A percentile compares a stretch with the other conserved stretches of the same genome.
phyloP scores from a whole-genome alignment of 1,139 yeast genomes.

The Yueomyces sp. region DNA sequence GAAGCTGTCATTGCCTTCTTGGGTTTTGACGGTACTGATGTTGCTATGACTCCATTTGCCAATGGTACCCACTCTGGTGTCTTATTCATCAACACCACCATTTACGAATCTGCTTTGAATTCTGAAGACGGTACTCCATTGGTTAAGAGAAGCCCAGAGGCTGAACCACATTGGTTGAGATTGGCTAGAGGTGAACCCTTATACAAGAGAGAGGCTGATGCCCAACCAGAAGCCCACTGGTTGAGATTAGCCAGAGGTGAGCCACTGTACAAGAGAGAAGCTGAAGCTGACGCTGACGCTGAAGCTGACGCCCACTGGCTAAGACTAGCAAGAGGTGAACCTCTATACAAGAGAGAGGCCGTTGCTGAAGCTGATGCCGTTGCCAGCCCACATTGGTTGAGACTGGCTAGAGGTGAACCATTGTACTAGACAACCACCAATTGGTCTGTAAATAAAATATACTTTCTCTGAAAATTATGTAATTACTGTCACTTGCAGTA shows the following conservation, averaged over 20 bases:
- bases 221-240: slow-evolving; percentile 22
- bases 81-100: slow-evolving; percentile 19
- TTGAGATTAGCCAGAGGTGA: slow-evolving; percentile 15
- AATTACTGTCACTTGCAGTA: too few species aligned
- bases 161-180: slow-evolving; percentile 13
- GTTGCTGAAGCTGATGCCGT: slow-evolving; percentile 6
- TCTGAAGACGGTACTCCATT: slow-evolving; percentile 5
- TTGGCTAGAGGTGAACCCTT: slow-evolving; percentile 8
- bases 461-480: too few species aligned
- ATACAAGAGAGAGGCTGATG: slow-evolving; percentile 13
- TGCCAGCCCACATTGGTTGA: slow-evolving; percentile 14
- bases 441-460: too few species aligned
- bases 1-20: slow-evolving; percentile 20
- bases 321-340: slow-evolving; percentile 12
- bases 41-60: slow-evolving; percentile 15
- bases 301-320: slow-evolving; percentile 13
- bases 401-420: slow-evolving; percentile 11
- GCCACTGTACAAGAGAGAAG: slow-evolving; percentile 18
- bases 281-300: slow-evolving; percentile 4
- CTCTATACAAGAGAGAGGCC: slow-evolving; percentile 12
- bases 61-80: slow-evolving; percentile 17
- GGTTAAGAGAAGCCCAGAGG: slow-evolving; percentile 17
- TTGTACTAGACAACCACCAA: slow-evolving; percentile 3
- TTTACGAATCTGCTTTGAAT: slow-evolving; percentile 10
- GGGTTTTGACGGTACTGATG: slow-evolving; percentile 14